phyloP scores from a whole-genome alignment of 768 basidiomycete genomes.

The Hygrocybe punicea region DNA sequence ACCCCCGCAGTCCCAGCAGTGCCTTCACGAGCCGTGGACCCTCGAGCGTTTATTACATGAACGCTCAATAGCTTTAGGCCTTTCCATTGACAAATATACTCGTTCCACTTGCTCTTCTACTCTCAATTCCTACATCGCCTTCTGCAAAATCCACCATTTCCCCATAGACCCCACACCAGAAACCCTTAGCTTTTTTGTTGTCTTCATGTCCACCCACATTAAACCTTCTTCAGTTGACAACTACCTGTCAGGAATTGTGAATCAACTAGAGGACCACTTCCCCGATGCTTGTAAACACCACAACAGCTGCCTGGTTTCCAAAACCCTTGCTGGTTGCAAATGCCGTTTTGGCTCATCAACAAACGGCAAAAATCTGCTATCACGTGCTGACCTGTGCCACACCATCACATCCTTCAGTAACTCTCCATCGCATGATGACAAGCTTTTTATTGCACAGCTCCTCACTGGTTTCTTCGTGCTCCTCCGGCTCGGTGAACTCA shows the following conservation, averaged over 20 bases:
- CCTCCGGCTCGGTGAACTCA: background rate
- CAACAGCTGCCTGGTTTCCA: slow-evolving; percentile 1
- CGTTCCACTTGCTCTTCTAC: slow-evolving; percentile 19
- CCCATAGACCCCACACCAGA: slow-evolving; percentile 26
- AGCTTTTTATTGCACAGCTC: slow-evolving; percentile 17
- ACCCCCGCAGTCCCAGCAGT: slow-evolving; percentile 24
- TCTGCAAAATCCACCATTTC: slow-evolving; percentile 20
- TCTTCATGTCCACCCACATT: slow-evolving; percentile 29
- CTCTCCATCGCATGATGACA: slow-evolving; percentile 16
- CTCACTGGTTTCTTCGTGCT: slow-evolving; percentile 10
- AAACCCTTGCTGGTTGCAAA: slow-evolving; percentile 11
- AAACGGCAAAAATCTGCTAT: slow-evolving; percentile 8
- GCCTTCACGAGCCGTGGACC: slow-evolving; percentile 30
- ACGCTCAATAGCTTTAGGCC: slow-evolving; percentile 22
- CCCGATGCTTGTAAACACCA: slow-evolving; percentile 10
- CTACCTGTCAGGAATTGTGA: slow-evolving; percentile 24
- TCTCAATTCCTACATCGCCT: slow-evolving; percentile 26
- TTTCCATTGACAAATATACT: slow-evolving; percentile 16
- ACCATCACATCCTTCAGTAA: background rate
- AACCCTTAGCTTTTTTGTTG: slow-evolving; percentile 29
- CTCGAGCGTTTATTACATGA: slow-evolving; percentile 29
- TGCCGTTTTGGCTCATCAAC: background rate
- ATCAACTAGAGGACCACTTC: slow-evolving; percentile 18
- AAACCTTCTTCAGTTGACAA: slow-evolving; percentile 16
- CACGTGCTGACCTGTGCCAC: slow-evolving; percentile 5